phyloP scores from a whole-genome alignment of 306 rosid genomes.

The Pterocarpus macrocarpus region DNA sequence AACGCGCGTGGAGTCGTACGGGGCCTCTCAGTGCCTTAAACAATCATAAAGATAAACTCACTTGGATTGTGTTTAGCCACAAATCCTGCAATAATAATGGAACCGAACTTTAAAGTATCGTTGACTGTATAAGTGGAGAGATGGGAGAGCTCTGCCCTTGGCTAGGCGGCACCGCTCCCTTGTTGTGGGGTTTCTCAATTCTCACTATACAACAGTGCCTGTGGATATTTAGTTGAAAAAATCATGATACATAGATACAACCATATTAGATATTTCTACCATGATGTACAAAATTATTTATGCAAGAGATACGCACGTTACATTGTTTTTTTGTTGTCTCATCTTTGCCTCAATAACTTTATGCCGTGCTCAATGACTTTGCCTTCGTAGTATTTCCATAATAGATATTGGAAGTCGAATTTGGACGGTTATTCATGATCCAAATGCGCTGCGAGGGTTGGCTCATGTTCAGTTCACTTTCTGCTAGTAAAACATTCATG shows the following conservation, averaged over 20 bases:
- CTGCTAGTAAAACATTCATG: too few species aligned
- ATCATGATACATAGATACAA: too few species aligned
- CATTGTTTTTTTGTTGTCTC: background rate
- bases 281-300: background rate
- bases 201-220: background rate
- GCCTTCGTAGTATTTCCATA: background rate
- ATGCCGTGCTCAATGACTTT: background rate
- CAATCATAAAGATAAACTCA: slow-evolving; percentile 23
- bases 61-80: slow-evolving; percentile 12
- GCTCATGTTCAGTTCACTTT: too few species aligned
- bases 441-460: too few species aligned
- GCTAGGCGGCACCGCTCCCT: slow-evolving; percentile 38
- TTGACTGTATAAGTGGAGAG: slow-evolving; percentile 30
- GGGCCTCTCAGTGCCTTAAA: background rate
- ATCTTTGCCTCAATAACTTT: background rate
- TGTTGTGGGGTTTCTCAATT: slow-evolving; percentile 17
- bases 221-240: too few species aligned
- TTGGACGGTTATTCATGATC: background rate
- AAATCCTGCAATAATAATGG: slow-evolving; percentile 16
- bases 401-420: background rate
- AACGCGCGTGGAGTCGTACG: background rate
- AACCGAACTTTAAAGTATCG: slow-evolving; percentile 11
- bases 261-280: background rate
- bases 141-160: slow-evolving; percentile 5
- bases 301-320: background rate